Percentiles rank a stretch among this genome's conserved stretches.
Evolutionary conservation across 2,329 filamentous ascomycete genomes (phyloP).

Genomic region (Pyrenochaeta sp.): DNA sequence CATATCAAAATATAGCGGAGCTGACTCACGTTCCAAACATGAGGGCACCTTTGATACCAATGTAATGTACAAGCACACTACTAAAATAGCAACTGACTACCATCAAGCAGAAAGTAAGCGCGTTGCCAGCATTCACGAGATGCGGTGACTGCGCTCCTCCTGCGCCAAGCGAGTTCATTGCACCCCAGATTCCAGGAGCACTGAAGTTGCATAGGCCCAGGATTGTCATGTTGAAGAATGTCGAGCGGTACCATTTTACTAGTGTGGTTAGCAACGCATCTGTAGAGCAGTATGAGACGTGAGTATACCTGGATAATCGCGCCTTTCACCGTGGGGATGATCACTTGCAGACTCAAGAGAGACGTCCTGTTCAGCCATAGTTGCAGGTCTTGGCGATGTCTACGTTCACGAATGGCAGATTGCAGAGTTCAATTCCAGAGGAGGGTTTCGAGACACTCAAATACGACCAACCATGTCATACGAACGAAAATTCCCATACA

Average conservation of each 20-base stretch:
- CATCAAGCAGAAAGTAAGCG: conserved; percentile 77
- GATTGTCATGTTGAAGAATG: conserved; percentile 76
- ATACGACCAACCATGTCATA: neutral
- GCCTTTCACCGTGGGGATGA: conserved; percentile 20
- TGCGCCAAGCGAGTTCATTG: conserved; percentile 75
- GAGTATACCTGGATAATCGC: conserved; percentile 36
- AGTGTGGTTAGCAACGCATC: conserved; percentile 2
- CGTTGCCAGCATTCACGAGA: conserved; percentile 75
- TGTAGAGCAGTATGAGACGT: neutral
- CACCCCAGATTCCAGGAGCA: conserved; percentile 75
- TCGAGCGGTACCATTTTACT: conserved; percentile 75
- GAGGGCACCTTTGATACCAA: conserved; percentile 75
- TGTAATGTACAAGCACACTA: conserved; percentile 68
- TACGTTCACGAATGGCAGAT: neutral
- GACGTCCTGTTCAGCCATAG: conserved; percentile 24
- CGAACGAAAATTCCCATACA: neutral
- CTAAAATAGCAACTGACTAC: conserved; percentile 74
- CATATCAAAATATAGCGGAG: neutral
- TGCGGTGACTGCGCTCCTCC: conserved; percentile 71
- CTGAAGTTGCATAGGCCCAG: conserved; percentile 75
- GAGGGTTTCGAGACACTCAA: neutral
- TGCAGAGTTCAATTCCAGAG: neutral
- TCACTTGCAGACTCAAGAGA: conserved; percentile 32
- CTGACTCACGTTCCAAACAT: conserved; percentile 70
- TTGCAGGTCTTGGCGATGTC: neutral